Conservation (phyloP, 2,329 filamentous ascomycete genomes). For the Talaromyces sp. region DNA sequence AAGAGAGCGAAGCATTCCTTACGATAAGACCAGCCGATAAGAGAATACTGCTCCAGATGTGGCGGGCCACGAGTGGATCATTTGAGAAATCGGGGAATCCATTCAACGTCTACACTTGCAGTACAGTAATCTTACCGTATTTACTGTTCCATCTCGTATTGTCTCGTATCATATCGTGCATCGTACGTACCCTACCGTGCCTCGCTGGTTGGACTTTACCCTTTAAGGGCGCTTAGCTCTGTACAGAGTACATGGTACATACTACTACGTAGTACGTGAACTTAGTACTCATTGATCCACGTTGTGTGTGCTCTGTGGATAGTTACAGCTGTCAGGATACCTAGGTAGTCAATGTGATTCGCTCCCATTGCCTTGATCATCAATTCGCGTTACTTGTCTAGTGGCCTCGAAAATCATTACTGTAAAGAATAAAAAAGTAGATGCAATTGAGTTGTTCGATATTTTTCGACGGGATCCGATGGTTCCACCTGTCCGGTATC, state of each 20-base stretch:
- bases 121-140: background rate
- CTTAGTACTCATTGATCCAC: slow-evolving; percentile 1
- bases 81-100: background rate
- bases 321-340: background rate
- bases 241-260: too few relatives aligned
- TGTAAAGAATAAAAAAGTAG: background rate
- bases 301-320: background rate
- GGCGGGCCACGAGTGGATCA: background rate
- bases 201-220: background rate
- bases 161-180: background rate
- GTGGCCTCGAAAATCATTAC: background rate
- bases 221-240: background rate
- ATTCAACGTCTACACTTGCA: too few relatives aligned
- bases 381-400: background rate
- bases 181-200: background rate
- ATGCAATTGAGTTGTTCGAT: background rate
- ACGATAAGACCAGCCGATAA: background rate
- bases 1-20: background rate
- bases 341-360: background rate
- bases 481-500: slow-evolving; percentile 8
- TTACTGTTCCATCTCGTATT: background rate
- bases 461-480: background rate
- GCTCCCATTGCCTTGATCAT: background rate
- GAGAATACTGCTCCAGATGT: slow-evolving; percentile 1
- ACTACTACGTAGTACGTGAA: too few relatives aligned